A percentile compares a stretch with the other conserved stretches of the same genome.
Evolutionary conservation across 768 basidiomycete species (phyloP).

Genomic region (Serpula lacrymans): DNA sequence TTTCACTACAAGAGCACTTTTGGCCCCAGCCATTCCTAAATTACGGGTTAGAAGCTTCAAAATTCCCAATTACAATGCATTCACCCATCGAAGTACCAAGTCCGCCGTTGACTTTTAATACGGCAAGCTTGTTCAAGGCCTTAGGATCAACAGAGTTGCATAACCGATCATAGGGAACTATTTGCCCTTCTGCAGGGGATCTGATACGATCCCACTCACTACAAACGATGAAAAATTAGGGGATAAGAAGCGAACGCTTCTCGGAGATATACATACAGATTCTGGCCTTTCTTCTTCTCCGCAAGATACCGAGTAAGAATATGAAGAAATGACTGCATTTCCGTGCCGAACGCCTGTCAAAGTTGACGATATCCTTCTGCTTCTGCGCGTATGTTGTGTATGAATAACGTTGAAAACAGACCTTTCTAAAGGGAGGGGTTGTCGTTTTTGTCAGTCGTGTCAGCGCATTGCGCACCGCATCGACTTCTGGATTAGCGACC

Average conservation of each 20-base stretch:
- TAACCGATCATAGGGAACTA: slow-evolving; percentile 77
- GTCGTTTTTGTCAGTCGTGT: slow-evolving; percentile 59
- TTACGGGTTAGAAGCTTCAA: not conserved
- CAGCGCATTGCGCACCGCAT: slow-evolving; percentile 70
- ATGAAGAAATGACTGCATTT: slow-evolving; percentile 96
- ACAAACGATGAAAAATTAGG: slow-evolving; percentile 5
- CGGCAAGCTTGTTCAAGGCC: slow-evolving; percentile 88
- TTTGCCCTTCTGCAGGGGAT: slow-evolving; percentile 81
- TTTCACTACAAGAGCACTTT: slow-evolving; percentile 93
- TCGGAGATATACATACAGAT: slow-evolving; percentile 63
- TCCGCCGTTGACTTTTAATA: slow-evolving; percentile 94
- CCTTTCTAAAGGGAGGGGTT: slow-evolving; percentile 58
- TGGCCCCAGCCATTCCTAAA: slow-evolving; percentile 81
- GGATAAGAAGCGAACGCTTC: too few relatives aligned
- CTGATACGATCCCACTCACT: slow-evolving; percentile 91
- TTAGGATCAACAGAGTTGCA: slow-evolving; percentile 53
- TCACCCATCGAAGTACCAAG: slow-evolving; percentile 86
- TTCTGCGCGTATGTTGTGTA: too few relatives aligned
- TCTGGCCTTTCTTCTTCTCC: slow-evolving; percentile 81
- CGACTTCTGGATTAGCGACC: slow-evolving; percentile 33
- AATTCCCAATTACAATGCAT: slow-evolving; percentile 22
- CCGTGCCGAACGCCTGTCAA: slow-evolving; percentile 72
- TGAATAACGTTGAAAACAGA: slow-evolving; percentile 26
- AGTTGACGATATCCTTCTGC: too few relatives aligned
- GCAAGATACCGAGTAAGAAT: slow-evolving; percentile 93